Evolutionary conservation across 805 yeast species (phyloP), one percentile per base, ranked within the genome.

Genomic region (Dipodascopsis tothii): DNA sequence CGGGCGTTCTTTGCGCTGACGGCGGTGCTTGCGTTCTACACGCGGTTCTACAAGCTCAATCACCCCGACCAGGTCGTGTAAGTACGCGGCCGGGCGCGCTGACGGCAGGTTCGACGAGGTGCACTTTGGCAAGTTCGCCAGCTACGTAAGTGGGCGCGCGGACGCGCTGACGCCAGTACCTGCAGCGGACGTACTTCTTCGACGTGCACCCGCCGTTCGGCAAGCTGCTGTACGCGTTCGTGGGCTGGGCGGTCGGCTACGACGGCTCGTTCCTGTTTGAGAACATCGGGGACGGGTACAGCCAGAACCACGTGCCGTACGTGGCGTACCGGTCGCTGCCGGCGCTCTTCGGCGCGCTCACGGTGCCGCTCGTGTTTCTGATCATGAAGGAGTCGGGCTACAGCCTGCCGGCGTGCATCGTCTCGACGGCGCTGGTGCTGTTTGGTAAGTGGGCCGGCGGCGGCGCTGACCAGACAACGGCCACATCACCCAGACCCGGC

Each of bases 191-290:
- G 0, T 92, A 84, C 64, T 92, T 86, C 64, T 92, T 92, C 59
- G 99, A 92, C 66, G 78, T 92, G 41, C 99, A 92, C 66, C 99
- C 99, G 6, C 99, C 99, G 19, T 85, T 92, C 64, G 98, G 95
- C 43, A 92, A 92, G 63, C 71, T 92, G 62, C 71, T 88, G 54
- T 85, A 90, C 65, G 97, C 97, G 0, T 73, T 80, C 46, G 85
- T 81, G 33, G 99, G 98, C 35, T 86, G 81, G 72, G 57, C 92
- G 20, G 78, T 81, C 40, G 96, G 96, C 2, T 92, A 85, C 63
- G 79, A 82, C 58, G 99, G 99, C n/a, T 63, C 74, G 9, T 92
- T 87, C 72, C 85, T 87, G 64, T 92, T 90, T 58, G 95, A 87
- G 50, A 78, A 74, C 58, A 88, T 88, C 63, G 96, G 96, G 35